Base-by-base conservation (phyloP, 2,329 filamentous ascomycete genomes). In the Cercospora sp. region DNA sequence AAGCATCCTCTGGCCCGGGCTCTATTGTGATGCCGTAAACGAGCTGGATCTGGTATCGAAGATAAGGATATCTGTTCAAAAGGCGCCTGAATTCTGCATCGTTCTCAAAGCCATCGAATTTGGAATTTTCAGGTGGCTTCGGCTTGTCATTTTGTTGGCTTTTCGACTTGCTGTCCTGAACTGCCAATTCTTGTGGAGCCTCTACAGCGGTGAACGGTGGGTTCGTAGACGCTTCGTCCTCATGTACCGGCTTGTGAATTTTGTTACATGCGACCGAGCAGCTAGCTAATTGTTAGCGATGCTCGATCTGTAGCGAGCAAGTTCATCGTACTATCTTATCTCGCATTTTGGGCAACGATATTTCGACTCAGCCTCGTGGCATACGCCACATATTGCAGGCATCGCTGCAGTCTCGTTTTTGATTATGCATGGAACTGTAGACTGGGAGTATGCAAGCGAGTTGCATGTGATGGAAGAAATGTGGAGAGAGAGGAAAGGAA, bases 291-390 rank as follows among this genome's bases (percentile, higher is more conserved):
- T 31, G 60, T 74, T 42, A 74, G 65, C n/a, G 60, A 28, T 31
- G 18, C 20, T 20, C 10, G 6, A 30, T 16, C 62, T 26, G 55
- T 57, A 16, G 26, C 28, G 40, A 13, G 36, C 10, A 55, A 28
- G 23, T 36, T 40, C 30, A 12, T 71, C 78, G 23, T 74, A 83
- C 82, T 84, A 84, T 75, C 79, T 81, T 33, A 82, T 69, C 67
- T 79, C 75, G 72, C 83, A 84, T 20, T 79, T 78, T n/a, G 82
- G 81, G 71, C 83, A 84, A 76, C 82, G 84, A 79, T 84, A 84
- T 73, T 84, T 84, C 59, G 81, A 81, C n/a, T 79, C 78, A 58
- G 77, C 73, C 23, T 75, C 74, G 48, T 79, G 73, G 75, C 83
- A 84, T n/a, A 84, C 77, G 53, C 79, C 79, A 68, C 83, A 84